A percentile compares a stretch with the other conserved stretches of the same genome.
phyloP scores from a whole-genome alignment of 192 early-diverging fungal species.

The Spinellus fusiger region DNA sequence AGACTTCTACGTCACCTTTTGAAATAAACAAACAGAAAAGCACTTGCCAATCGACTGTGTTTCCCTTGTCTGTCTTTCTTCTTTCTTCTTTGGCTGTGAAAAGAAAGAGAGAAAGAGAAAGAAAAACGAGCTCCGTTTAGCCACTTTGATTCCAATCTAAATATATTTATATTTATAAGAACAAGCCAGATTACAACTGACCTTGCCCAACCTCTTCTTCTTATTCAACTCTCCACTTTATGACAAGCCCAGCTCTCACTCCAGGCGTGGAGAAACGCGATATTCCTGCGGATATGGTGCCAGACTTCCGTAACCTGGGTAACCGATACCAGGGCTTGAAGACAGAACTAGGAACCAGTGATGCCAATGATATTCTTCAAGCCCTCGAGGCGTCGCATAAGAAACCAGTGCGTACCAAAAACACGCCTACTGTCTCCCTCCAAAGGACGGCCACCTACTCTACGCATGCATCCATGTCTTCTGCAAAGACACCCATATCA shows the following conservation, averaged over 20 bases:
- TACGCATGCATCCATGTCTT: neutral
- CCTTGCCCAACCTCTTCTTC: neutral
- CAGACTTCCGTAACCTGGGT: slow-evolving; percentile 16
- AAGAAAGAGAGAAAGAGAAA: too few species aligned
- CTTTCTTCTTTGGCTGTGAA: too few species aligned
- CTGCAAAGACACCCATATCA: neutral
- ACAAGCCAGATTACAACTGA: too few species aligned
- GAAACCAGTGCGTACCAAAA: neutral
- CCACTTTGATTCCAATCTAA: slow-evolving; percentile 10
- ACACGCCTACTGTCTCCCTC: neutral
- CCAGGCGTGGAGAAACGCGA: neutral
- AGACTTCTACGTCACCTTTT: too few species aligned
- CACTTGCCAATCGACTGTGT: too few species aligned
- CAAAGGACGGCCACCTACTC: neutral
- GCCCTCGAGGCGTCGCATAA: slow-evolving; percentile 8
- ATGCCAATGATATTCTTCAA: slow-evolving; percentile 18
- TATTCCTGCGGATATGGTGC: slow-evolving; percentile 6
- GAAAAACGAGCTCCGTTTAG: too few species aligned
- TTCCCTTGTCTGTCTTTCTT: too few species aligned
- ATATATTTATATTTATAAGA: too few species aligned
- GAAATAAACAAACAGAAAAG: too few species aligned
- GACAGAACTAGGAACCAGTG: slow-evolving; percentile 17
- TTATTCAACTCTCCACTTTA: neutral
- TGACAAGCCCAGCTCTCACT: neutral
- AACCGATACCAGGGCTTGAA: slow-evolving; percentile 9